Conservation (phyloP, 2,329 filamentous ascomycete species). For the Lachnellula arida region DNA sequence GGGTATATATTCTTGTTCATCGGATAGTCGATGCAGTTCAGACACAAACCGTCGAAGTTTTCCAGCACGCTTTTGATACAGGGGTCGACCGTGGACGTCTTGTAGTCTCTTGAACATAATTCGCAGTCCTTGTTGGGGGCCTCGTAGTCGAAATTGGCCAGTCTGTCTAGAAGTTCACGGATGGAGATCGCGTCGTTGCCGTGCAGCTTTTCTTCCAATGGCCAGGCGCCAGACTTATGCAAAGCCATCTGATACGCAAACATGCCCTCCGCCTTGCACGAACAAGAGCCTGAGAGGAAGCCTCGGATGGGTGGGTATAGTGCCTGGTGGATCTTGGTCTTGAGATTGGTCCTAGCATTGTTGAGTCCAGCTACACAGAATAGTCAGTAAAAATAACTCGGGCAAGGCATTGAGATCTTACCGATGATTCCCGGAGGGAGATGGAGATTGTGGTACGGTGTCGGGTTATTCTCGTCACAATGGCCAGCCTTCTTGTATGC, state of each 20-base stretch:
- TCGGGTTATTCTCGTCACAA: slow-evolving; percentile 1
- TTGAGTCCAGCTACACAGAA: not conserved
- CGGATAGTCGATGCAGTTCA: slow-evolving; percentile 13
- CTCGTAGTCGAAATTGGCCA: slow-evolving; percentile 2
- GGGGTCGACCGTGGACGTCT: not conserved
- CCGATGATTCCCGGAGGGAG: slow-evolving; percentile 1
- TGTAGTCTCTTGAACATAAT: not conserved
- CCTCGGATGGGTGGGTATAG: not conserved
- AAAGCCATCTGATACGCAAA: slow-evolving; percentile 5
- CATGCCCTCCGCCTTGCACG: slow-evolving; percentile 3
- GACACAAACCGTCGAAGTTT: slow-evolving; percentile 15
- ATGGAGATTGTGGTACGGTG: not conserved
- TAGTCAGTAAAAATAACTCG: not conserved
- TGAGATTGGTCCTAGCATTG: not conserved
- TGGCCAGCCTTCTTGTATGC: not conserved
- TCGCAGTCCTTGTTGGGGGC: not conserved
- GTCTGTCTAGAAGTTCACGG: not conserved
- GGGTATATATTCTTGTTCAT: not conserved
- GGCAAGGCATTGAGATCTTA: not conserved
- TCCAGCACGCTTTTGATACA: not conserved
- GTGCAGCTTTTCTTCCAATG: not conserved
- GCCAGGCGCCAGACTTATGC: slow-evolving; percentile 10
- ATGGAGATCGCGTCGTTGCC: not conserved
- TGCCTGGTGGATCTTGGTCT: slow-evolving; percentile 4
- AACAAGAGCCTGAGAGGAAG: slow-evolving; percentile 1